Evolutionary conservation across 2,329 filamentous ascomycete species (phyloP), one percentile per base, ranked within the genome.

Genomic region (Fusarium tjaetaba): DNA sequence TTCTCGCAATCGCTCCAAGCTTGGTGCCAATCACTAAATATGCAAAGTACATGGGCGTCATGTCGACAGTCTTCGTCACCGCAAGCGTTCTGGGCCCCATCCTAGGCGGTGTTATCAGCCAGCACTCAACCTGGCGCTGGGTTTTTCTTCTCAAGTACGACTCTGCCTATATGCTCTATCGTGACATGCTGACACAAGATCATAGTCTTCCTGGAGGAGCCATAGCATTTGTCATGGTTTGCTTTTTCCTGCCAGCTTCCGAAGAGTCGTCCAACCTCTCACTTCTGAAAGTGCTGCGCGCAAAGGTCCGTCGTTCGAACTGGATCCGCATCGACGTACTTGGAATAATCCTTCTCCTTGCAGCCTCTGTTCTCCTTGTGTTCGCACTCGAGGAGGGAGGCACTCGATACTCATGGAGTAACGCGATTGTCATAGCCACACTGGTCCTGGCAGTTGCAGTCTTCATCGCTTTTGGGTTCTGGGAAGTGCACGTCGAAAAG

Each of bases 51-150:
- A 66, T 66, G 48, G 60, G 59, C 6, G 43, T 49, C 4, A 53
- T 66, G 36, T 66, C 63, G 11, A 66, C 63, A 13, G 63, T 66
- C 14, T 66, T 65, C 11, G 41, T 66, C 22, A 64, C 63, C 0
- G 63, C 60, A 20, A 66, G 63, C 24, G 60, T 66, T n/a, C 18
- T 66, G 0, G 63, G 63, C 1, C 63, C 63, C 8, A 32, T 66
- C 2, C 41, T 66, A 1, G 63, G 63, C 2, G 63, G 63, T 13
- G 11, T 66, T 0, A 66, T 66, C 2, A 66, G 63, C 26, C 63
- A 66, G 36, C 63, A 65, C 18, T 65, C 60, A 3, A 66, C 59
- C 5, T 66, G 63, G 63, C 63, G 60, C 14, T 66, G 41, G 63
- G 63, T 66, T 6, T 66, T 66, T 26, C 63, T 66, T 20, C 60